Conservation (phyloP, 345 rosid genomes). For the Camelina laxa region DNA sequence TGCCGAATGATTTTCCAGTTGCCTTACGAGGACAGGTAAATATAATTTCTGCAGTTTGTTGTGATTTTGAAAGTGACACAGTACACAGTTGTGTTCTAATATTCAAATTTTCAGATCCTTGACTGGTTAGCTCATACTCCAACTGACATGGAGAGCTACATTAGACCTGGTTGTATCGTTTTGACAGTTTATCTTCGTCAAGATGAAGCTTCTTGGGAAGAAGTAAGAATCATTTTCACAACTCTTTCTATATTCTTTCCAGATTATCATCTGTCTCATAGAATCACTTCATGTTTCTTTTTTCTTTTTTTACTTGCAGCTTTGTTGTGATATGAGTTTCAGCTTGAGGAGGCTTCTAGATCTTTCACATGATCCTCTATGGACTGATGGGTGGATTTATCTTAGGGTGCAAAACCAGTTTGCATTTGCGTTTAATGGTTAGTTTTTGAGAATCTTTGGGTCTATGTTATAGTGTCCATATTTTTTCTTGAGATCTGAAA, state of each 20-base stretch:
- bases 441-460: slow-evolving; percentile 35
- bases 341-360: slow-evolving; percentile 82
- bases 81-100: slow-evolving; percentile 24
- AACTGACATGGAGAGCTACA: slow-evolving; percentile 97
- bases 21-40: slow-evolving; percentile 84
- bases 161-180: slow-evolving; percentile 93
- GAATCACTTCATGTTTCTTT: neutral
- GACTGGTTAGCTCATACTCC: slow-evolving; percentile 94
- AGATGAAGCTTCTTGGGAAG: slow-evolving; percentile 84
- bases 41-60: neutral
- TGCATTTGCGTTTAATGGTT: slow-evolving; percentile 78
- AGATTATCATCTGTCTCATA: slow-evolving; percentile 34
- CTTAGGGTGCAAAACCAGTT: slow-evolving; percentile 75
- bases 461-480: slow-evolving; percentile 1
- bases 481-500: slow-evolving; percentile 16
- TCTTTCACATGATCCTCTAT: slow-evolving; percentile 71
- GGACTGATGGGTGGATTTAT: slow-evolving; percentile 92
- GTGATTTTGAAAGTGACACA: slow-evolving; percentile 26
- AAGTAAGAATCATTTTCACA: slow-evolving; percentile 53
- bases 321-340: slow-evolving; percentile 69
- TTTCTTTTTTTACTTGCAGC: slow-evolving; percentile 50
- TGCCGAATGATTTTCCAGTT: slow-evolving; percentile 83
- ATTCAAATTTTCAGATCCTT: slow-evolving; percentile 67
- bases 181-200: slow-evolving; percentile 88
- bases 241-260: neutral